Percentiles rank a stretch among this genome's conserved stretches.
phyloP scores from a whole-genome alignment of 495 filamentous ascomycete species.

The Penicillium desertorum region DNA sequence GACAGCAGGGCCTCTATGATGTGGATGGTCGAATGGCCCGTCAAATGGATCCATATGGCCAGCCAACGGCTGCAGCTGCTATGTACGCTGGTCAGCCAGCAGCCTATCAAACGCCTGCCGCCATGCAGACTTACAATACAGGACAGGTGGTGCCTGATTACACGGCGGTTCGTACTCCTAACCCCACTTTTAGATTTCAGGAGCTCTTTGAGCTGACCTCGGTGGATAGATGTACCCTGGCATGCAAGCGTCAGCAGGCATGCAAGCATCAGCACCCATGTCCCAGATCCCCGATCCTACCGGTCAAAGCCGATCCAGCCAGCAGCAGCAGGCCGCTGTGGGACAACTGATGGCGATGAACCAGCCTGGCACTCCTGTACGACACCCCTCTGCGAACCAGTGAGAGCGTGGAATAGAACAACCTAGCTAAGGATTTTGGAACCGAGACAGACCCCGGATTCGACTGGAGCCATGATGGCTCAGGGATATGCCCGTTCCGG shows the following conservation, averaged over 20 bases:
- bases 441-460: constrained; percentile 39
- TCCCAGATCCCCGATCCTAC: constrained; percentile 43
- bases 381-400: constrained; percentile 34
- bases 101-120: constrained; percentile 39
- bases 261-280: constrained; percentile 35
- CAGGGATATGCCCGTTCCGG: constrained; percentile 42
- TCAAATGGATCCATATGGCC: constrained; percentile 43
- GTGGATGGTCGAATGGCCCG: constrained; percentile 41
- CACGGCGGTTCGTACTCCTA: constrained; percentile 36
- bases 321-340: constrained; percentile 39
- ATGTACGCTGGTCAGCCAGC: constrained; percentile 41
- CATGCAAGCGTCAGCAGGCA: constrained; percentile 27
- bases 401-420: constrained; percentile 28
- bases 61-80: constrained; percentile 32
- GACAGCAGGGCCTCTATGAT: constrained; percentile 40
- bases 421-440: constrained; percentile 32
- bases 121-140: constrained; percentile 40
- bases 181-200: not conserved
- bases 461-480: constrained; percentile 44
- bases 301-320: constrained; percentile 36
- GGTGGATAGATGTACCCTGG: constrained; percentile 37
- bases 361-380: constrained; percentile 47
- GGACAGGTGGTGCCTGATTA: constrained; percentile 47
- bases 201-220: not conserved
- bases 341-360: constrained; percentile 45